phyloP scores from a whole-genome alignment of 345 rosid genomes.

The Noccaea bulbosa region DNA sequence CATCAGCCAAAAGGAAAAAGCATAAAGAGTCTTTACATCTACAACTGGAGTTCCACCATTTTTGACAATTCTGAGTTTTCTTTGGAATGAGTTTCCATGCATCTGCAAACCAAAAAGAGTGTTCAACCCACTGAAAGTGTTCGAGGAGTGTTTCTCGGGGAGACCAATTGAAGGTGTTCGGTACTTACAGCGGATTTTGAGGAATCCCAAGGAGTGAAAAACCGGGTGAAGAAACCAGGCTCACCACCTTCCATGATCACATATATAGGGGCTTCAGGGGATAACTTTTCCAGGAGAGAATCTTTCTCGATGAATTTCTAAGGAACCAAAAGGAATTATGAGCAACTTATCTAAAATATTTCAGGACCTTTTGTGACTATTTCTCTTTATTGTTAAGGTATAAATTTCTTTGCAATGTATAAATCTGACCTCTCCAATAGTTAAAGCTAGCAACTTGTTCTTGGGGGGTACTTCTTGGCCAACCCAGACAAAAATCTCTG shows the following conservation, averaged over 20 bases:
- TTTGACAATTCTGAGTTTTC: slow-evolving; percentile 83
- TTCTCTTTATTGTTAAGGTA: neutral
- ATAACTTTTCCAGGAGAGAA: slow-evolving; percentile 72
- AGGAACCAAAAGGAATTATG: slow-evolving; percentile 23
- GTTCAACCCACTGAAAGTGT: slow-evolving; percentile 7
- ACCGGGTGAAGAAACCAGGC: slow-evolving; percentile 90
- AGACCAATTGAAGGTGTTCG: neutral
- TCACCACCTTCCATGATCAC: slow-evolving; percentile 90
- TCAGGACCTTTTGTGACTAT: slow-evolving; percentile 1
- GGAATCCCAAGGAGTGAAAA: slow-evolving; percentile 85
- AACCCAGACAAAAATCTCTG: slow-evolving; percentile 92
- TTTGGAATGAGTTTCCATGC: slow-evolving; percentile 96
- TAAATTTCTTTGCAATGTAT: neutral
- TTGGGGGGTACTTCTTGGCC: slow-evolving; percentile 85
- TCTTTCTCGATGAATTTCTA: slow-evolving; percentile 88
- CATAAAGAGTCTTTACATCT: slow-evolving; percentile 60
- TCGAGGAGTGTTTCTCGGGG: neutral
- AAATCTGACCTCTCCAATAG: slow-evolving; percentile 80
- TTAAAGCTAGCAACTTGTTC: slow-evolving; percentile 66
- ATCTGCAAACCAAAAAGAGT: slow-evolving; percentile 57
- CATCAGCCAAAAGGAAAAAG: slow-evolving; percentile 21
- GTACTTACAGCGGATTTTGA: slow-evolving; percentile 73
- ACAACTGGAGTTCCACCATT: slow-evolving; percentile 69
- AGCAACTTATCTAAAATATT: slow-evolving; percentile 21
- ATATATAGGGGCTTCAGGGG: slow-evolving; percentile 74